phyloP scores from a whole-genome alignment of 306 rosid genomes.

The Cucurbita ficifolia region DNA sequence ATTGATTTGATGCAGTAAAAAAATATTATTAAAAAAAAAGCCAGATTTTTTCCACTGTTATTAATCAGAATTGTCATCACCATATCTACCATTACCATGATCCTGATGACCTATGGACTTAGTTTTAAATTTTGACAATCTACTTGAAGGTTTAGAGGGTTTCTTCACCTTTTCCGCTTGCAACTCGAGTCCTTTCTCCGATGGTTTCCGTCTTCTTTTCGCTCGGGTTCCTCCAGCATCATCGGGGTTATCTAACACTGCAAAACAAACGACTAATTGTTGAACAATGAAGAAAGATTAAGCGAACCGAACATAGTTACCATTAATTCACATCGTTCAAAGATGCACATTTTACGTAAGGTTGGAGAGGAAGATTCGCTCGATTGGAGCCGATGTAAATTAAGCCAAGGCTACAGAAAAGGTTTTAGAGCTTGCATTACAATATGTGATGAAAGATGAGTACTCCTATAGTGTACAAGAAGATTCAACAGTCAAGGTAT shows the following conservation, averaged over 20 bases:
- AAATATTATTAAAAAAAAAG: neutral
- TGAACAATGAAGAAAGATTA: neutral
- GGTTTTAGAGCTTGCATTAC: neutral
- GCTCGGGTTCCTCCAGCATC: conserved; percentile 40
- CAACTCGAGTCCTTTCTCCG: conserved; percentile 75
- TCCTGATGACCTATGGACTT: conserved; percentile 35
- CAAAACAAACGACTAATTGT: neutral
- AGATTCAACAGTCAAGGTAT: neutral
- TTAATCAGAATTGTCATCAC: conserved; percentile 42
- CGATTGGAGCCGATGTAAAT: neutral
- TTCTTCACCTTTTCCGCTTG: conserved; percentile 65
- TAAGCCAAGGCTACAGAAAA: neutral
- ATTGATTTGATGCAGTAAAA: neutral
- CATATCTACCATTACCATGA: conserved; percentile 29
- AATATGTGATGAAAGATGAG: neutral
- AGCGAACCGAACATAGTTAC: neutral
- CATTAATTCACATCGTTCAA: neutral
- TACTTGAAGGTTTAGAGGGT: conserved; percentile 40
- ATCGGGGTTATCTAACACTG: conserved; percentile 22
- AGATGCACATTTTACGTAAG: neutral
- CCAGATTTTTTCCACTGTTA: neutral
- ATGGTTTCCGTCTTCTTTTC: conserved; percentile 72
- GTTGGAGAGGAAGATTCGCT: neutral
- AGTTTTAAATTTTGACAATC: conserved; percentile 27
- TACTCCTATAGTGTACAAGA: neutral